Evolutionary conservation across 495 filamentous ascomycete species (phyloP), one percentile per base, ranked within the genome.

Genomic region (Penicillium cosmopolitanum): DNA sequence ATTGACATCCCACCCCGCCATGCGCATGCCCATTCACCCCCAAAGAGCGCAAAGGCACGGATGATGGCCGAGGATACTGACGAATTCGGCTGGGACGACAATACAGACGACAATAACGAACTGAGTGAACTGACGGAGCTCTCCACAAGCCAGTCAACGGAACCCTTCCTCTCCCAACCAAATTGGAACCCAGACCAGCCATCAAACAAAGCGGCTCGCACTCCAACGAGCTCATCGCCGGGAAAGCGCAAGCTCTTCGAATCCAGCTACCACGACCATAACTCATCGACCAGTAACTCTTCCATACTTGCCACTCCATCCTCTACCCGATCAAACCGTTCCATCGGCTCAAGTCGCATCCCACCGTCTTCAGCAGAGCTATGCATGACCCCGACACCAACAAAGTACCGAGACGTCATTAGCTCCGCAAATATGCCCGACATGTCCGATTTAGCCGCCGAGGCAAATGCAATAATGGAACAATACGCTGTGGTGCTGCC

Each of bases 401-500:
- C 53, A 25, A 74, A 78, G 38, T 83, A 82, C 61, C 73, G 62
- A 15, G 67, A 80, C 62, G 69, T 71, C 2, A 56, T 75, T 2
- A 62, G 60, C 13, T 33, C 60, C 28, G 63, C 73, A 15, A 59
- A 67, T 16, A 51, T 58, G 23, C 34, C 66, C 5, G 70, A 77
- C 19, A 69, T 74, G 16, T 84, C 80, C 21, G 75, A 82, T 23
- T 70, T 90, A 11, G 79, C 83, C 0, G 65, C 66, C 9, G 77
- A 84, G 23, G 72, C 86, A 15, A 63, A 87, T 44, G 64, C 60
- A 1, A 64, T 86, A 0, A 77, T 92, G 11, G 73, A 83, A 9
- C 70, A 69, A 16, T 71, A 83, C 57, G 56, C 74, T 12, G 75
- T 87, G 18, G 70, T 79, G 11, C 55, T 83, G 4, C 70, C 78